Evolutionary conservation across 169 alveolate genomes (phyloP).

Genomic region (Amoebophrya sp.): DNA sequence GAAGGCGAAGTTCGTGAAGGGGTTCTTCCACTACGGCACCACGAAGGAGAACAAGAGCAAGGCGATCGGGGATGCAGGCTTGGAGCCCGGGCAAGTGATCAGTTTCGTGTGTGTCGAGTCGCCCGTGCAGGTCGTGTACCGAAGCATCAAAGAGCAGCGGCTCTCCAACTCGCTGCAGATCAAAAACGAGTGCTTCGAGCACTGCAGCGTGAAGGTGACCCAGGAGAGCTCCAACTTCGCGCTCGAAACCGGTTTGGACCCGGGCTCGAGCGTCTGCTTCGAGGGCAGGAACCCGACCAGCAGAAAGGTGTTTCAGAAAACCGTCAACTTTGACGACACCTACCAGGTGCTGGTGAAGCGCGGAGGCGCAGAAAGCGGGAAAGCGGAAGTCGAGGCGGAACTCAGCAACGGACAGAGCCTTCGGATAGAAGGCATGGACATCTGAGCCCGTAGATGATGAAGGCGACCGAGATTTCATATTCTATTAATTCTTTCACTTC

Average conservation of each 20-base stretch:
- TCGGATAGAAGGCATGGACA: neutral
- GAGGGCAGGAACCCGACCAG: neutral
- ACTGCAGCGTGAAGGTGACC: neutral
- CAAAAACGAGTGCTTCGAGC: slow-evolving; percentile 4
- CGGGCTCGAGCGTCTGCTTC: neutral
- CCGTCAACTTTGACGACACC: neutral
- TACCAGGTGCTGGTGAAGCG: neutral
- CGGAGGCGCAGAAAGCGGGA: neutral
- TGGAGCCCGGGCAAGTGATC: neutral
- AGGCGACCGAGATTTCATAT: too few species aligned
- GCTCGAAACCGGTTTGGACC: neutral
- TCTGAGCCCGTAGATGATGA: neutral
- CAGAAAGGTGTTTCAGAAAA: neutral
- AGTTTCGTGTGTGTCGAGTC: neutral
- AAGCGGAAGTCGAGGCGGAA: neutral
- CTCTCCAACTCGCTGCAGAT: neutral
- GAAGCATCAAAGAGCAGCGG: neutral
- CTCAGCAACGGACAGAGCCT: neutral
- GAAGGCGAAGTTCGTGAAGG: neutral
- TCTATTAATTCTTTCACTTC: too few species aligned
- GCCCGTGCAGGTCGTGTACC: neutral
- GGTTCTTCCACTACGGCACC: neutral
- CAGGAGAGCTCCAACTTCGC: neutral
- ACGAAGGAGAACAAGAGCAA: neutral
- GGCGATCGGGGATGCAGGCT: neutral